These are phyloP conservation scores for Fusarium tanahbumbuense DNA, from an alignment of 2,329 filamentous ascomycete species.

Conservation along the genomic window DNA sequence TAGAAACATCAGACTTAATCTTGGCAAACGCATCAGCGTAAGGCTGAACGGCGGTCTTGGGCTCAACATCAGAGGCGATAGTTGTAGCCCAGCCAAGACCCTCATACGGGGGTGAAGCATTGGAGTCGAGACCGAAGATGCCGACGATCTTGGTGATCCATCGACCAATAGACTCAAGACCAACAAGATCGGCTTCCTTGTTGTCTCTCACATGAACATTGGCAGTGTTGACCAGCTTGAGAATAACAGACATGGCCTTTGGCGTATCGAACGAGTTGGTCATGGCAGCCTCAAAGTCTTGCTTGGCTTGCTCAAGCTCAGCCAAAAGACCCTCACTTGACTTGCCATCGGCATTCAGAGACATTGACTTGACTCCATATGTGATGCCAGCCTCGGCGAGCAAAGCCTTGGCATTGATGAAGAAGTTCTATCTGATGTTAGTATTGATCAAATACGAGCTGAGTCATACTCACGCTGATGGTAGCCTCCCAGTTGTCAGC, in stretches of 20 bases:
- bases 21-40: slow-evolving; percentile 59
- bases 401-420: slow-evolving; percentile 67
- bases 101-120: slow-evolving; percentile 65
- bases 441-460: not conserved
- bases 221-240: slow-evolving; percentile 80
- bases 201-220: slow-evolving; percentile 70
- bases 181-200: slow-evolving; percentile 59
- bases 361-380: slow-evolving; percentile 53
- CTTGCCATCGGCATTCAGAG: slow-evolving; percentile 50
- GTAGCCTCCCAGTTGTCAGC: slow-evolving; percentile 84
- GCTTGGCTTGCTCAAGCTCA: slow-evolving; percentile 65
- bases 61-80: slow-evolving; percentile 56
- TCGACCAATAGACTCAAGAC: slow-evolving; percentile 69
- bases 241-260: slow-evolving; percentile 80
- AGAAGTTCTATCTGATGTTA: slow-evolving; percentile 63
- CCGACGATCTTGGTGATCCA: slow-evolving; percentile 88
- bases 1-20: slow-evolving; percentile 60
- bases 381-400: slow-evolving; percentile 58
- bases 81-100: slow-evolving; percentile 67
- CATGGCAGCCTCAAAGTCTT: slow-evolving; percentile 69
- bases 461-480: slow-evolving; percentile 66
- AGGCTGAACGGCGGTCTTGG: slow-evolving; percentile 59
- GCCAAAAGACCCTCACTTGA: slow-evolving; percentile 50
- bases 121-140: slow-evolving; percentile 82
- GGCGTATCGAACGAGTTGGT: slow-evolving; percentile 91